Evolutionary conservation across 1,139 yeast species (phyloP), one percentile per base, ranked within the genome.

Genomic region (Geotrichum candidum): DNA sequence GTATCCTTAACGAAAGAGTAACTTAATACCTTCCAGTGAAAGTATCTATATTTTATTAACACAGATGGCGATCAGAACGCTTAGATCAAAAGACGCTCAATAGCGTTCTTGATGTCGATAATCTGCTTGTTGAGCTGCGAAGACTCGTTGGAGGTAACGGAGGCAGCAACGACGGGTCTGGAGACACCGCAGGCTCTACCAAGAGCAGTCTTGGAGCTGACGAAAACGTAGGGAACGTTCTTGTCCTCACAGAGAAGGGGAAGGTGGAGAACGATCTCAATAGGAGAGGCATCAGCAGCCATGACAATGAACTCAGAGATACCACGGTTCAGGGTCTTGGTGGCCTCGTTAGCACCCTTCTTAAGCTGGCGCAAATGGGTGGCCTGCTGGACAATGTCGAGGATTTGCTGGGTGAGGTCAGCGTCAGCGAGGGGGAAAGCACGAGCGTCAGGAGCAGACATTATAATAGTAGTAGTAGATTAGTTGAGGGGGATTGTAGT

Each of bases 151-250:
- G 99, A 85, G 76, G 99, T 95, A 76, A 95, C 96, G 67, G 97
- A 89, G 68, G 98, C 98, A 76, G 99, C 96, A 77, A 94, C 92
- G 65, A 95, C 99, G 69, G 99, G 98, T 84, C 99, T 89, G 65
- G 98, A 90, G 70, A 95, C 99, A 82, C 99, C 99, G 83, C 99
- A 94, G 73, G 99, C 98, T 83, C 99, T 90, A 77, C 99, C 99
- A 73, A 95, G 84, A 68, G 99, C 99, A 73, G 96, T 88, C 84
- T 94, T 94, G 72, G 98, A 91, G 69, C 99, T 97, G 69, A 95
- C 98, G 72, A 94, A 94, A 68, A 94, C 98, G 83, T 94, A 94
- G 67, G 99, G 97, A 70, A 94, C 99, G 82, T 95, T 94, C 85
- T 94, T 94, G 81, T 94, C 99, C 82, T 94, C 99, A 80, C 99